Evolutionary conservation across 805 yeast genomes (phyloP), one percentile per base, ranked within the genome.

Genomic region (Saccharomyces paradoxus): DNA sequence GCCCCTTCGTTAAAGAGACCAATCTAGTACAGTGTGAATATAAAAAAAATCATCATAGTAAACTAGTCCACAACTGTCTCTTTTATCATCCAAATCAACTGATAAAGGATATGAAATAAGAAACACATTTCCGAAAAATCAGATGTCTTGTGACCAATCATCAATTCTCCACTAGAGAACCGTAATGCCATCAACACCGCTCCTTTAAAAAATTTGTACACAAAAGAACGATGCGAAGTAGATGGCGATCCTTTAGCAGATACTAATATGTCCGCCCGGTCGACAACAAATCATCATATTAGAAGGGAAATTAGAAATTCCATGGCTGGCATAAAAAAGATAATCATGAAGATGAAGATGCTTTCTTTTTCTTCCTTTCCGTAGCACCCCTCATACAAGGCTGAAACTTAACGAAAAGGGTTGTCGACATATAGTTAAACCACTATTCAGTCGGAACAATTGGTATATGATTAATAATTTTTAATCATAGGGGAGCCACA

Each of bases 211-310:
- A 68, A 56, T 67, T 67, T 71, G 73, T 69, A 71, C 73, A 71
- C 73, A 63, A 65, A 63, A 64, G 63, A 56, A 60, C 62, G 60
- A 49, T 58, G 56, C 56, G 58, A 12, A 51, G 51, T 60, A 58
- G 55, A 54, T 52, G 55, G 58, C 66, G 59, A 58, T 66, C 59
- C 56, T 56, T 57, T 59, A 54, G 28, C 49, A 60, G 62, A 68
- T 69, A 69, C 73, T 69, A 63, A 56, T 70, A 74, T 74, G 78
- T 74, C 77, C 78, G 78, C 78, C 78, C 78, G 78, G 78, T 74
- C 78, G 72, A 71, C 68, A 66, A 64, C 59, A 66, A 61, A 67
- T 70, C 73, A 70, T 70, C 74, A 70, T 65, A 56, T 63, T 58
- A 58, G 41, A 37, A n/a, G 50, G 14, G 21, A 50, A 37, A 50